A percentile compares a stretch with the other conserved stretches of the same genome.
phyloP scores from a whole-genome alignment of 2,329 filamentous ascomycete species.

The Xylaria sp. region DNA sequence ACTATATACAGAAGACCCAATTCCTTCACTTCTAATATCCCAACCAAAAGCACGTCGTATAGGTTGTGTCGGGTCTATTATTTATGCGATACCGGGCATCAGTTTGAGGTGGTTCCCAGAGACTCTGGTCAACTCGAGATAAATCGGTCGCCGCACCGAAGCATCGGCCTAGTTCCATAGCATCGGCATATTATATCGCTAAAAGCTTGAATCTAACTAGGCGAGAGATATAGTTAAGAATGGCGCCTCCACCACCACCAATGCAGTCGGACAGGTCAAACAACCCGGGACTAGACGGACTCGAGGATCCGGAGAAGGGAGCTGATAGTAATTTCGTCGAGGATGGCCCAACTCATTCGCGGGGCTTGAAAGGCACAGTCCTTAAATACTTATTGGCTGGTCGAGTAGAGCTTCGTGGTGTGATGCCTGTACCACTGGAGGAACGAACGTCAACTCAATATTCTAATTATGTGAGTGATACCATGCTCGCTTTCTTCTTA shows the following conservation, averaged over 20 bases:
- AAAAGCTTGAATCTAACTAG: not conserved
- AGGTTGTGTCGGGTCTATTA: not conserved
- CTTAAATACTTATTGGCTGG: constrained; percentile 15
- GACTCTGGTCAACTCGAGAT: not conserved
- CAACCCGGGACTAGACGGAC: not conserved
- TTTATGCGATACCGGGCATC: not conserved
- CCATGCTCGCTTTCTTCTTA: constrained; percentile 29
- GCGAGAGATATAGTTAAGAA: not conserved
- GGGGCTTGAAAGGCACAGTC: not conserved
- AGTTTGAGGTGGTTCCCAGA: not conserved
- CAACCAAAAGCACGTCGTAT: not conserved
- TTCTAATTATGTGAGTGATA: constrained; percentile 44
- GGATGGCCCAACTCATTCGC: not conserved
- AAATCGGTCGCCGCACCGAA: not conserved
- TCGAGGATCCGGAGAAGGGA: constrained; percentile 21
- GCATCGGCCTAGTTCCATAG: not conserved
- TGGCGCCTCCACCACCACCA: not conserved
- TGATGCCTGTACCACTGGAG: constrained; percentile 45
- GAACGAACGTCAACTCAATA: constrained; percentile 46
- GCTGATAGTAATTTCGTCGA: not conserved
- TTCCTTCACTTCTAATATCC: not conserved
- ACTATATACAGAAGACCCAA: not conserved
- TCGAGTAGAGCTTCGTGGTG: constrained; percentile 44
- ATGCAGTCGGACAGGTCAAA: not conserved
- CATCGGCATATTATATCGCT: not conserved